Percentiles rank a stretch among this genome's conserved stretches.
Conservation (phyloP, 208 protist species). For the Acanthamoeba castellanii region DNA sequence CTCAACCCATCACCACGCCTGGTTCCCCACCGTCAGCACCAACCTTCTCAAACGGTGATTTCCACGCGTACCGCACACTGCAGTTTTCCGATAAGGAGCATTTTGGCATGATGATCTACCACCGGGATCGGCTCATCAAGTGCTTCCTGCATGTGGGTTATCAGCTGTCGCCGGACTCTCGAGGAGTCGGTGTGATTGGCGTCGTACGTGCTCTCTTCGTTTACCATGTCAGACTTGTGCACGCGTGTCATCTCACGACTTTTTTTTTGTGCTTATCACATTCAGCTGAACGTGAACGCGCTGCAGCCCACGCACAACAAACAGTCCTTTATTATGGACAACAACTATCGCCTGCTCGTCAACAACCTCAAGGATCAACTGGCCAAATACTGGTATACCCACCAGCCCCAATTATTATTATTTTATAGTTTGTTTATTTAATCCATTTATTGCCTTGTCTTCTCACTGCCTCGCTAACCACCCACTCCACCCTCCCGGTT, state of each 20-base stretch:
- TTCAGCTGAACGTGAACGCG: constrained; percentile 26
- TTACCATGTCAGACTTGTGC: no score
- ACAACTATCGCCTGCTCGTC: constrained; percentile 18
- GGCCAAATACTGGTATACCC: constrained; percentile 4
- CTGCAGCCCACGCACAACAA: constrained; percentile 42
- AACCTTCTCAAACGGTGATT: neutral
- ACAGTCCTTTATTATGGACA: constrained; percentile 29
- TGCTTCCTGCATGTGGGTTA: constrained; percentile 15
- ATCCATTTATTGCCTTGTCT: no score
- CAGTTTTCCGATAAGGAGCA: constrained; percentile 21
- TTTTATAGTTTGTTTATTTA: no score
- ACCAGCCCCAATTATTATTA: neutral
- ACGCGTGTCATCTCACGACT: neutral
- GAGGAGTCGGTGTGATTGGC: constrained; percentile 32
- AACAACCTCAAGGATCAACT: constrained; percentile 33
- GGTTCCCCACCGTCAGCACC: neutral
- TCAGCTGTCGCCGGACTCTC: constrained; percentile 19
- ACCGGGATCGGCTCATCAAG: constrained; percentile 40
- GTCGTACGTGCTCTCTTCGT: neutral
- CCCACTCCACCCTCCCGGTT: no score
- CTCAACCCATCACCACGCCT: neutral
- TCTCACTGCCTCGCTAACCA: no score
- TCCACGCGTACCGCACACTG: neutral
- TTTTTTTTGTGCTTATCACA: neutral
- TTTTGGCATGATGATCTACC: constrained; percentile 62